A percentile compares a stretch with the other conserved stretches of the same genome.
phyloP scores from a whole-genome alignment of 2,329 filamentous ascomycete genomes.

The Penicillium occitanis region DNA sequence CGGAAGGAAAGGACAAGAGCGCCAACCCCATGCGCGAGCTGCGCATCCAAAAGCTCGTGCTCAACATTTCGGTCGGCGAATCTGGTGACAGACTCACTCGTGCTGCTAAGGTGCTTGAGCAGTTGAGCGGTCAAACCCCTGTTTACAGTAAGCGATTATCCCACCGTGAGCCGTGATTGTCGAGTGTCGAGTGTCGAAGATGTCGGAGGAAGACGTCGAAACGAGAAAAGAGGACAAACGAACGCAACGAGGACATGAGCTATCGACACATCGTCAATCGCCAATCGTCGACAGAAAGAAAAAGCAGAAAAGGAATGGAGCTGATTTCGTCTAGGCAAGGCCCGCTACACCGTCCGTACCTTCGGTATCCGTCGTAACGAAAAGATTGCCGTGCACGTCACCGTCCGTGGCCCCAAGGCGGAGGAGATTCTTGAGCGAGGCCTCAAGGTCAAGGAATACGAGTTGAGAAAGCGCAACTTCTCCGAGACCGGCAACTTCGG shows the following conservation, averaged over 20 bases:
- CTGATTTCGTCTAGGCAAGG: conserved; percentile 71
- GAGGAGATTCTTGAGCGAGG: conserved; percentile 99
- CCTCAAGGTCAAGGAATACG: conserved; percentile 99
- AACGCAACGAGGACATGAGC: not conserved
- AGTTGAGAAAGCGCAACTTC: conserved; percentile 99
- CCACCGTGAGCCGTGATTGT: conserved; percentile 14
- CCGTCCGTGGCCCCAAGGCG: conserved; percentile 97
- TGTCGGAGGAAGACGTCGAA: not conserved
- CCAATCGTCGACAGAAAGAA: not conserved
- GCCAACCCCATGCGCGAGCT: conserved; percentile 99
- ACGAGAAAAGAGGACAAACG: not conserved
- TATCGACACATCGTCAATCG: not conserved
- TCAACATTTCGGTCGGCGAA: conserved; percentile 99
- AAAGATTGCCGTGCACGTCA: conserved; percentile 99
- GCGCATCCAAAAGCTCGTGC: conserved; percentile 98
- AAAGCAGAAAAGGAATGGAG: not conserved
- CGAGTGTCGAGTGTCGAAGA: not conserved
- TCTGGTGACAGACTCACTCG: conserved; percentile 99
- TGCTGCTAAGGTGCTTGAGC: conserved; percentile 99
- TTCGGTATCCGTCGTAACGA: conserved; percentile 99
- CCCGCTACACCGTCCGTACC: conserved; percentile 99
- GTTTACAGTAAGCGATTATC: conserved; percentile 80
- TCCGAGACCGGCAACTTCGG: conserved; percentile 99
- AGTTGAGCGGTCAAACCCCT: conserved; percentile 98
- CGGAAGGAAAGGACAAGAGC: conserved; percentile 74